Evolutionary conservation across 2,329 filamentous ascomycete species (phyloP).

Genomic region (Hysterium pulicare): DNA sequence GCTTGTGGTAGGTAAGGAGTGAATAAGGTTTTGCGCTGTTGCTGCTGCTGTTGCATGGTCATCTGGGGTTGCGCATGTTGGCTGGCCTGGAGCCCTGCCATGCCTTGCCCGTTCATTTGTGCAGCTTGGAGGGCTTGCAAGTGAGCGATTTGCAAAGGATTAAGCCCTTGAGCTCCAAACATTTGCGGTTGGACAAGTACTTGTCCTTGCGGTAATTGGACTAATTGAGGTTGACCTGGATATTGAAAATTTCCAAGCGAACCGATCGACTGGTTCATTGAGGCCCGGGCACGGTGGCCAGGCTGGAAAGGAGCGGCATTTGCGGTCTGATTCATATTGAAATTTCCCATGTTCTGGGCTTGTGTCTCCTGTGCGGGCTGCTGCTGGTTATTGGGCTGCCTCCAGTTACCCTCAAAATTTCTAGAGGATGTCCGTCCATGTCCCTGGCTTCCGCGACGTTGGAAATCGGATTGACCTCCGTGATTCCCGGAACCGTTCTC

Average conservation of each 20-base stretch:
- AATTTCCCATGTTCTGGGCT: slow-evolving; percentile 55
- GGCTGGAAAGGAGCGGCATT: slow-evolving; percentile 79
- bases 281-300: slow-evolving; percentile 81
- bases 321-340: slow-evolving; percentile 67
- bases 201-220: slow-evolving; percentile 80
- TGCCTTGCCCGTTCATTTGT: slow-evolving; percentile 73
- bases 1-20: slow-evolving; percentile 96
- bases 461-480: slow-evolving; percentile 59
- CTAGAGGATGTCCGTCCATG: slow-evolving; percentile 81
- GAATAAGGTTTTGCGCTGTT: slow-evolving; percentile 97
- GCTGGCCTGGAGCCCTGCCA: slow-evolving; percentile 60
- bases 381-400: slow-evolving; percentile 67
- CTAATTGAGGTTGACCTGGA: slow-evolving; percentile 77
- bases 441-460: slow-evolving; percentile 71
- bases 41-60: slow-evolving; percentile 69
- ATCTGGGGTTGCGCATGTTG: slow-evolving; percentile 68
- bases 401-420: slow-evolving; percentile 98
- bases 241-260: slow-evolving; percentile 87
- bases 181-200: slow-evolving; percentile 80
- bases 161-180: slow-evolving; percentile 81
- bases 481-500: slow-evolving; percentile 46
- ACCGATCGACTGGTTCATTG: slow-evolving; percentile 79
- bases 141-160: slow-evolving; percentile 82
- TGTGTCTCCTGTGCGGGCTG: slow-evolving; percentile 47
- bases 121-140: slow-evolving; percentile 89